A percentile compares a stretch with the other conserved stretches of the same genome.
Conservation (phyloP, 2,329 filamentous ascomycete genomes). For the Aspergillus japonicus region DNA sequence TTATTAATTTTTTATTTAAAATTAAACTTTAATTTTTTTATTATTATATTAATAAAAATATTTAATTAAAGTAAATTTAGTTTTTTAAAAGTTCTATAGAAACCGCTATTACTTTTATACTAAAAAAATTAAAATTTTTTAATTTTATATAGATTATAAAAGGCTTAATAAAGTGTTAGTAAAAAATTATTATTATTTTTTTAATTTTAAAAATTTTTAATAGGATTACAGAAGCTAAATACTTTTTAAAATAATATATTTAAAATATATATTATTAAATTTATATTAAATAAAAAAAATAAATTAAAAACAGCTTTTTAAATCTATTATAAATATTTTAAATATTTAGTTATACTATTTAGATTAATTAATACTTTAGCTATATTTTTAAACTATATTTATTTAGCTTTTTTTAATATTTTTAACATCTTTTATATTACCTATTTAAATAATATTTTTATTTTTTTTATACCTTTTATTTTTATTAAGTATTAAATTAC, state of each 20-base stretch:
- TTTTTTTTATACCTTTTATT: neutral
- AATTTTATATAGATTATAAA: neutral
- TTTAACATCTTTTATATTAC: neutral
- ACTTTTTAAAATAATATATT: neutral
- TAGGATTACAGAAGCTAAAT: neutral
- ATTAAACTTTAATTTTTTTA: neutral
- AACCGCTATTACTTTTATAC: neutral
- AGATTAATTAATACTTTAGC: no score
- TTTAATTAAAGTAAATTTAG: slow-evolving; percentile 1
- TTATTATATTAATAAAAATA: slow-evolving; percentile 2
- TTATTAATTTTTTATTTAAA: neutral
- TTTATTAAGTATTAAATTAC: neutral
- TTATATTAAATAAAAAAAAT: neutral
- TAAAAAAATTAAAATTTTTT: slow-evolving; percentile 1
- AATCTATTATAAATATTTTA: neutral
- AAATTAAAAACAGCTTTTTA: neutral
- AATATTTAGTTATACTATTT: neutral
- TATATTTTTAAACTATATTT: no score
- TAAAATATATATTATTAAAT: neutral
- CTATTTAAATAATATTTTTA: neutral
- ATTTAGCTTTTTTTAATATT: no score
- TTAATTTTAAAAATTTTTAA: neutral
- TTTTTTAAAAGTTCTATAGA: neutral
- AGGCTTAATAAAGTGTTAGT: neutral
- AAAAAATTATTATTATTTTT: neutral